These are phyloP conservation scores for carrot (Daucus carota) DNA, from an alignment of 129 eudicot species.

Conservation along the genomic window DNA sequence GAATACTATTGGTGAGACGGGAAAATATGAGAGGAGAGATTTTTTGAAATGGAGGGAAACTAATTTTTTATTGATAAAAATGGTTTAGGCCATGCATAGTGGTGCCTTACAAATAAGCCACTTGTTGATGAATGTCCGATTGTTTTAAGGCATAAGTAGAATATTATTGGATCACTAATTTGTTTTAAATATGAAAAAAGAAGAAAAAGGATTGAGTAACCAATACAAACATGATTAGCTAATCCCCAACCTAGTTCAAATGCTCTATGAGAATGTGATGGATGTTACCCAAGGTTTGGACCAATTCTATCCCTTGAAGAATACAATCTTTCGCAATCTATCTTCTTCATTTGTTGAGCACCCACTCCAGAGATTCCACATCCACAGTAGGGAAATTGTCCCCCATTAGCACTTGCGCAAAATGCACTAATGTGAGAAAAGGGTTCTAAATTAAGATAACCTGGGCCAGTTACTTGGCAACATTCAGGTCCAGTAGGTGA, in stretches of 20 bases:
- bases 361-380: background rate
- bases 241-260: background rate
- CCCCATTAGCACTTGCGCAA: constrained; percentile 29
- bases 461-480: constrained; percentile 16
- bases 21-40: too few relatives aligned
- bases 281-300: background rate
- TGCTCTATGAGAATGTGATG: background rate
- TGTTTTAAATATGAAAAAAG: too few relatives aligned
- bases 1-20: too few relatives aligned
- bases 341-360: background rate
- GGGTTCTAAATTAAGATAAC: constrained; percentile 16
- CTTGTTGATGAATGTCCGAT: too few relatives aligned
- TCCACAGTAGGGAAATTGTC: background rate
- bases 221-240: background rate
- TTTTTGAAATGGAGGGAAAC: too few relatives aligned
- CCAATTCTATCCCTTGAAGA: background rate
- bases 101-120: too few relatives aligned
- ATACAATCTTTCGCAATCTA: background rate
- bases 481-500: constrained; percentile 22
- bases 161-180: too few relatives aligned
- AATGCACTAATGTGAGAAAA: constrained; percentile 21
- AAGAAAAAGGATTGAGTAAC: background rate
- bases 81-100: too few relatives aligned
- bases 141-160: too few relatives aligned
- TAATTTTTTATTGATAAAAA: too few relatives aligned